Evolutionary conservation across 768 basidiomycete species (phyloP), one percentile per base, ranked within the genome.

Genomic region (Rhizopogon vulgaris): DNA sequence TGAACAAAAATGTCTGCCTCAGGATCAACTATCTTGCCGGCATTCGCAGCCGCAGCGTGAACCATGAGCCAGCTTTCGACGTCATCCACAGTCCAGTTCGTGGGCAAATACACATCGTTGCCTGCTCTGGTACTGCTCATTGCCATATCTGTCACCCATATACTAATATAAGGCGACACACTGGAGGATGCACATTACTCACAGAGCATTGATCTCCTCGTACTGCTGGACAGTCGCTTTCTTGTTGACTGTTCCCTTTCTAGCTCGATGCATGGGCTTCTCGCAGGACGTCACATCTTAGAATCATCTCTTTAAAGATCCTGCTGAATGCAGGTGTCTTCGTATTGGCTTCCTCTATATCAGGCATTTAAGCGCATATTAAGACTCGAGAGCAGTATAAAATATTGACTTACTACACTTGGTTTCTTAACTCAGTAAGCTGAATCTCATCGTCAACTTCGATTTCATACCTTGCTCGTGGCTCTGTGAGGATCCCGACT

Each of bases 221-320:
- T 82, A 83, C 0, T 60, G 40, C 0, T 51, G 59, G 14, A 79
- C 47, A 1, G 73, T 64, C 9, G 65, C 67, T 49, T 73, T 75
- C 27, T 73, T 69, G 49, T 65, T 63, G 4, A 78, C 65, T 0
- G 77, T 75, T 0, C 78, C 76, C 53, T 81, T 82, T 2, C 64
- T 67, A 4, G 77, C 63, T 37, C 73, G 71, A 6, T 68, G 61
- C 41, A 82, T 58, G 0, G 79, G 80, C 54, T 76, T 77, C 1
- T 60, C 63, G 15, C 65, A 38, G 2, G 61, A 59, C 1, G 77
- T 65, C 9, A 80, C 57, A 15, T n/a, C n/a, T n/a, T n/a, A 80
- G 36, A 42, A 82, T 78, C 78, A 80, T 75, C 58, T 81, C 76
- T 61, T 77, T 77, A 62, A 74, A 77, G 6, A 78, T 69, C 6